Evolutionary conservation across 2,329 filamentous ascomycete species (phyloP), one percentile per base, ranked within the genome.

Genomic region (Talaromyces sp.): DNA sequence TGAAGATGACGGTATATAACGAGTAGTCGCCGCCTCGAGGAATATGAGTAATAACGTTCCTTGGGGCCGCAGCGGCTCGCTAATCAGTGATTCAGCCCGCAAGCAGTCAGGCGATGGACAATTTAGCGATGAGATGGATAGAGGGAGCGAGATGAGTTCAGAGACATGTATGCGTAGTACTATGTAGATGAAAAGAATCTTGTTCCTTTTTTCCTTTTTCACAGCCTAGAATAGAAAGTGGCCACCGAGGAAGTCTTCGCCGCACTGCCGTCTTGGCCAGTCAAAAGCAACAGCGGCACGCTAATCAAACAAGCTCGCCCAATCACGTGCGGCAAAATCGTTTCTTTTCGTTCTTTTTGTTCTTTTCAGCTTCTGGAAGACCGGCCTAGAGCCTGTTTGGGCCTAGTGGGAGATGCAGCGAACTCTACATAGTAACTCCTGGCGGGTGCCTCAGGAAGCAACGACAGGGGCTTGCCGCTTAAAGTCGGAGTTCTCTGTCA

Each of bases 311-410:
- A 54, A 62, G 49, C 47, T 62, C 60, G 49, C 15, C 61, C 61
- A 59, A 39, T 59, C 56, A 59, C 39, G 39, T 37, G 22, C 39
- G 9, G 15, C 15, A 15, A 31, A 27, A 31, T 27, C 47, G 27
- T 31, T 31, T 7, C 7, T 31, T 31, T 31, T 27, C 47, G 27
- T 31, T 31, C 27, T 31, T 31, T 31, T 31, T 31, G 61, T 62
- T 62, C 61, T 57, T 56, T 57, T 47, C 61, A 57, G 50, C 50
- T 63, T 63, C 61, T 63, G 27, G 61, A 63, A 62, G 61, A 8
- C n/a, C n/a, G 22, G 50, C 11, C 22, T 15, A n/a, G 13, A n/a
- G 37, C 22, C 25, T 39, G 22, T 13, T 45, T 45, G 27, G 35
- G 25, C 22, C 10, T 43, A 45, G 39, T 15, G 27, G 31, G 22